These are phyloP conservation scores for Quercus tomentella DNA, from an alignment of 331 rosid genomes.

Conservation along the genomic window DNA sequence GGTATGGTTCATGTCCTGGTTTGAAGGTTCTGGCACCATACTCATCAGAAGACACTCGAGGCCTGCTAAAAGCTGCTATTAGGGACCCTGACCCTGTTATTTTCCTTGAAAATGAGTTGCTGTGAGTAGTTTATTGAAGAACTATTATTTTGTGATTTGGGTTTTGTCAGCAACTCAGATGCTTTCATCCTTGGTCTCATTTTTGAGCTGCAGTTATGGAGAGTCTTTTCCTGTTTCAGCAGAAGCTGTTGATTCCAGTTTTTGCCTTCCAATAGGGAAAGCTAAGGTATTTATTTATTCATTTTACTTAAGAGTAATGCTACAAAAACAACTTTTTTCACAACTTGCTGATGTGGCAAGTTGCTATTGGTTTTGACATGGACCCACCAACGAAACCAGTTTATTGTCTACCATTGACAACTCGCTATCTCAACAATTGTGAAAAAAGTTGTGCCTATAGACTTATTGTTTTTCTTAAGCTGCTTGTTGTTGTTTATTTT, in stretches of 20 bases:
- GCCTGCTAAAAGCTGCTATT: constrained; percentile 93
- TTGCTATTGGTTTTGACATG: too few species aligned
- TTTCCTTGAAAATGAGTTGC: constrained; percentile 93
- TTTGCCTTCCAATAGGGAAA: constrained; percentile 95
- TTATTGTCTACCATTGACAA: too few species aligned
- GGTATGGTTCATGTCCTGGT: constrained; percentile 86
- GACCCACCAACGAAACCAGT: too few species aligned
- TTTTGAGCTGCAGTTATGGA: constrained; percentile 65
- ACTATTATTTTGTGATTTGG: background rate
- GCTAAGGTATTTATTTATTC: constrained; percentile 62
- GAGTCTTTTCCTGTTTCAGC: constrained; percentile 92
- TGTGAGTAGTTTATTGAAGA: constrained; percentile 39
- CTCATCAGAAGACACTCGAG: constrained; percentile 98
- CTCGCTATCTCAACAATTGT: too few species aligned
- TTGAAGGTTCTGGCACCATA: constrained; percentile 90
- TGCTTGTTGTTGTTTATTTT: too few species aligned
- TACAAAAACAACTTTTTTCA: constrained; percentile 11
- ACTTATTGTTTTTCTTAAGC: too few species aligned
- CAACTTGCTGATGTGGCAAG: too few species aligned
- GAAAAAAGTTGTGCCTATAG: too few species aligned
- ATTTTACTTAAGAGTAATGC: constrained; percentile 9
- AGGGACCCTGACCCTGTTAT: constrained; percentile 99
- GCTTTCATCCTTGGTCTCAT: background rate
- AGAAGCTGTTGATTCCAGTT: constrained; percentile 94
- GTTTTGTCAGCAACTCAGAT: too few species aligned